Conservation (phyloP, 2,329 filamentous ascomycete species). For the Karstenula rhodostoma region DNA sequence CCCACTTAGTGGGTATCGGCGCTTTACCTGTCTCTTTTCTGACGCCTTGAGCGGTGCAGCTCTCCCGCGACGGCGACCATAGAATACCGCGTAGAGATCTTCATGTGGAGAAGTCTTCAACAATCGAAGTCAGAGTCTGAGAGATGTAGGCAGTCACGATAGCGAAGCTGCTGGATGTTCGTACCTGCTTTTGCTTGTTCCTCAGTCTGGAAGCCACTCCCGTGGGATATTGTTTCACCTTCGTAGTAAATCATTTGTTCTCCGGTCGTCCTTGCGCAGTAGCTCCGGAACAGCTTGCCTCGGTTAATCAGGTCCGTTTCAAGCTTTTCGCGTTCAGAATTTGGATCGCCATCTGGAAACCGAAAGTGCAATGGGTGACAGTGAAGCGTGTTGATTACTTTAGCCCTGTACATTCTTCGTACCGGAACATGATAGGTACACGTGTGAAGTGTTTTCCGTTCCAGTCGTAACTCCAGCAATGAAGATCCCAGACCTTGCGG, state of each 20-base stretch:
- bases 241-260: constrained; percentile 22
- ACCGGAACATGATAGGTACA: constrained; percentile 17
- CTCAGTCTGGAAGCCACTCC: constrained; percentile 22
- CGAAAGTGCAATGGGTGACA: constrained; percentile 15
- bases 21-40: not conserved
- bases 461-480: constrained; percentile 22
- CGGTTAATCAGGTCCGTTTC: constrained; percentile 9
- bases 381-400: constrained; percentile 16
- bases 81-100: not conserved
- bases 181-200: constrained; percentile 4
- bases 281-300: constrained; percentile 13
- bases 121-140: too few relatives aligned
- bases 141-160: too few relatives aligned
- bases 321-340: not conserved
- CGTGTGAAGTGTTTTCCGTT: constrained; percentile 20
- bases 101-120: not conserved
- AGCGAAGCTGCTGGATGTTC: not conserved
- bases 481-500: constrained; percentile 12
- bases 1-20: too few relatives aligned
- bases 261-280: constrained; percentile 3
- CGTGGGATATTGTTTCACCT: constrained; percentile 18
- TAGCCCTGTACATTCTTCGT: constrained; percentile 19
- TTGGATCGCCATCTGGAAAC: not conserved
- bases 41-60: not conserved
- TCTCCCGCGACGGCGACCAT: not conserved